Evolutionary conservation across 2,329 filamentous ascomycete species (phyloP), one percentile per base, ranked within the genome.

Genomic region (Ascochyta pisi): DNA sequence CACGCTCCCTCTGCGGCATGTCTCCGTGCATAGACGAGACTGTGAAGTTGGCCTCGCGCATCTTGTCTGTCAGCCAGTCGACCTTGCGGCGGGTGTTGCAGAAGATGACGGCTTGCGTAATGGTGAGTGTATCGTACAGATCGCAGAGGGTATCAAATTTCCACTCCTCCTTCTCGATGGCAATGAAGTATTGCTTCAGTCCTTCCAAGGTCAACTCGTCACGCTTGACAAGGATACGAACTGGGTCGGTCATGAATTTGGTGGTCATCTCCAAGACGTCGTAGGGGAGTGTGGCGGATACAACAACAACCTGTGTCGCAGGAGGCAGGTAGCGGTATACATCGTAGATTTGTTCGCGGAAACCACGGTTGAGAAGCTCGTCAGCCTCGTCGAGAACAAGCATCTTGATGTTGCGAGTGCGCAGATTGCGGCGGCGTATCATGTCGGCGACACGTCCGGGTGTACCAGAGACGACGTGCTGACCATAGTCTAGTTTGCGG

Each of bases 61-160:
- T 96, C 84, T 99, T 99, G 81, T 99, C 95, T 4, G 95, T 98
- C 57, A 99, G 82, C 95, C 95, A 99, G 77, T 99, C 95, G 49
- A 99, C 95, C 90, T 99, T 99, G 77, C 95, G 88, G 65, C 95
- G 89, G 6, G 95, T 99, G 80, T 99, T 99, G 85, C 95, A 99
- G 84, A 99, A 99, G 76, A 99, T 99, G 76, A 99, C 95, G 41
- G 95, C 95, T 81, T 98, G 95, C 15, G 95, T 98, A 73, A 99
- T 98, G 51, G 95, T 99, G 40, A 99, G 85, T 12, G 95, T 98
- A 76, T 99, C 95, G 84, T 99, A 99, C 54, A 99, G 88, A 80
- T 99, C 95, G 78, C 92, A 98, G 4, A 99, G 87, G 3, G 95
- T 99, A 76, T 99, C 95, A 68, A 99, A 96, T 78, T 99, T 99